Conservation (phyloP, 805 yeast species). For the Kodamaea kaohsiungensis region DNA sequence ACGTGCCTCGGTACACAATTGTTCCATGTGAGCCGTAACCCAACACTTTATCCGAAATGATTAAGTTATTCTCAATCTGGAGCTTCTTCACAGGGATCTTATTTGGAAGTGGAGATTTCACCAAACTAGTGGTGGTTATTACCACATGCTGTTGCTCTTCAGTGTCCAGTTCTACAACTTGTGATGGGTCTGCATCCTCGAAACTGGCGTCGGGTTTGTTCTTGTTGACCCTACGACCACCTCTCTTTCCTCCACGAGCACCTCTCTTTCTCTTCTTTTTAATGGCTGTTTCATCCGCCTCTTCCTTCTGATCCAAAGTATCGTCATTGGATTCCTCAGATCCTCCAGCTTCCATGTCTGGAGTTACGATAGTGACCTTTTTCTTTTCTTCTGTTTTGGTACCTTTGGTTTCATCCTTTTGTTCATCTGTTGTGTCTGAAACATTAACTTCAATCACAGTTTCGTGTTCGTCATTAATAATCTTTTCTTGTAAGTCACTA, state of each 20-base stretch:
- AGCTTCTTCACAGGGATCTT: conserved; percentile 31
- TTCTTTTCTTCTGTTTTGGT: conserved; percentile 10
- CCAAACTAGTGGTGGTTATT: conserved; percentile 30
- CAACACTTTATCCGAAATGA: conserved; percentile 70
- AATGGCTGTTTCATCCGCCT: conserved; percentile 14
- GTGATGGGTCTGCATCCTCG: conserved; percentile 9
- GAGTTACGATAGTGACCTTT: conserved; percentile 24
- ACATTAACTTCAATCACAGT: neutral
- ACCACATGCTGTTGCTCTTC: conserved; percentile 11
- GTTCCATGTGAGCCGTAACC: conserved; percentile 99
- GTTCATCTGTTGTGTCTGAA: conserved; percentile 5
- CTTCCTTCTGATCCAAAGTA: conserved; percentile 3
- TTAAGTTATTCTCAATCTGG: conserved; percentile 51
- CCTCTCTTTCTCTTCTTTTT: conserved; percentile 79
- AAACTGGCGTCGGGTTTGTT: conserved; percentile 30
- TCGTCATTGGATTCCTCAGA: conserved; percentile 12
- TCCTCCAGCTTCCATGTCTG: conserved; percentile 15
- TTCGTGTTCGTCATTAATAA: neutral
- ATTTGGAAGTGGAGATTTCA: conserved; percentile 19
- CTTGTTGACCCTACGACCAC: conserved; percentile 33
- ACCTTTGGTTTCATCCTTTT: conserved; percentile 5
- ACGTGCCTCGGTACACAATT: conserved; percentile 85
- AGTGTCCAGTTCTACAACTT: conserved; percentile 4
- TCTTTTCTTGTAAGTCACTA: neutral
- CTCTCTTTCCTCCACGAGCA: conserved; percentile 75